phyloP scores from a whole-genome alignment of 2,329 filamentous ascomycete species.

The Diplodia seriata region DNA sequence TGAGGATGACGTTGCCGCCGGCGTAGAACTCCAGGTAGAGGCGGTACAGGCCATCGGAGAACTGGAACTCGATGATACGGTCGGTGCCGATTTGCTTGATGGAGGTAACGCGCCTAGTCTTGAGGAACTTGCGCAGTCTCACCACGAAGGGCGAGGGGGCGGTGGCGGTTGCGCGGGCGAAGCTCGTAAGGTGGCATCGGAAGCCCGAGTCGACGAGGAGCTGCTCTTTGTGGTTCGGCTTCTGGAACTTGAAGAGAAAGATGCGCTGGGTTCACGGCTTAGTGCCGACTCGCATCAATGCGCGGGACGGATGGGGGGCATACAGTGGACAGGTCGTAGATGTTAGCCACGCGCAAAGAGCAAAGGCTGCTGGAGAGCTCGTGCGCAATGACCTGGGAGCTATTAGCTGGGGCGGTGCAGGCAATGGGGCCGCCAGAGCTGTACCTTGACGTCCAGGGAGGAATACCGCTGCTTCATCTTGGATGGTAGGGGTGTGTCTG shows the following conservation, averaged over 20 bases:
- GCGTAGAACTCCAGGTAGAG: constrained; percentile 96
- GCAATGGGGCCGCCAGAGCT: not conserved
- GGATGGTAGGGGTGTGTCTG: not conserved
- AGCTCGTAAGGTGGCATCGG: constrained; percentile 91
- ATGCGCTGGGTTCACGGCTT: constrained; percentile 68
- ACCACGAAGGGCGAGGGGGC: constrained; percentile 86
- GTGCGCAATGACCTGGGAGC: constrained; percentile 81
- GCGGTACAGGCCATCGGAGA: constrained; percentile 88
- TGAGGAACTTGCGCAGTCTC: constrained; percentile 84
- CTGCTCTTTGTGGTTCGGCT: constrained; percentile 86
- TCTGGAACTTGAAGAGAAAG: constrained; percentile 92
- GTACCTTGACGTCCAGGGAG: constrained; percentile 76
- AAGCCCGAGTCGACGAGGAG: constrained; percentile 94
- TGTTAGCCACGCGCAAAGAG: constrained; percentile 83
- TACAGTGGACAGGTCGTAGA: constrained; percentile 91
- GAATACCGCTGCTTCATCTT: constrained; percentile 81
- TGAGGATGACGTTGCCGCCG: constrained; percentile 91
- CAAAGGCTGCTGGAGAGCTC: constrained; percentile 82
- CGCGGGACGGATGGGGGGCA: constrained; percentile 33
- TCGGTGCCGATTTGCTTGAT: constrained; percentile 91
- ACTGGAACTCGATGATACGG: constrained; percentile 87
- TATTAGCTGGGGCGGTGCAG: not conserved
- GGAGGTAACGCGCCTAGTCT: constrained; percentile 81
- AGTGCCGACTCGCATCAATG: constrained; percentile 11
- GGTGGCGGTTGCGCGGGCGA: constrained; percentile 83